A percentile compares a stretch with the other conserved stretches of the same genome.
Conservation (phyloP, 257 asterid species). For the Linaria vulgaris region DNA sequence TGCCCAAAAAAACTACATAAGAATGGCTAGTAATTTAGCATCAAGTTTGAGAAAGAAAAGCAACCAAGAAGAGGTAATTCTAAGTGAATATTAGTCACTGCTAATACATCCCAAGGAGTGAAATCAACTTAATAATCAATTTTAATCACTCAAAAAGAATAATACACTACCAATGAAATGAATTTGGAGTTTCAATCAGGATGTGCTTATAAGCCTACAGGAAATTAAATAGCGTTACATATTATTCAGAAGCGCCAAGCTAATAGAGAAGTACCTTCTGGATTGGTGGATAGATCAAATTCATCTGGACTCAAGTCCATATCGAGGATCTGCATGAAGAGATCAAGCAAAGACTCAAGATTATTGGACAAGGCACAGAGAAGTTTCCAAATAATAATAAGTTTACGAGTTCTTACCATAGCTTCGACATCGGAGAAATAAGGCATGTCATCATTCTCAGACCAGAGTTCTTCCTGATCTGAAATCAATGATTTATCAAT, state of each 20-base stretch:
- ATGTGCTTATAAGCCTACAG: too few species aligned
- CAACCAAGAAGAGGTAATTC: too few species aligned
- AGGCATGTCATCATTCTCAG: slow-evolving; percentile 66
- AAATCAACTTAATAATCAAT: too few species aligned
- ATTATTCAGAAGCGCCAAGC: slow-evolving; percentile 9
- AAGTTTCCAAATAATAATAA: slow-evolving; percentile 24
- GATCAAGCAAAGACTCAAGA: slow-evolving; percentile 16
- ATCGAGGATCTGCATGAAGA: slow-evolving; percentile 64
- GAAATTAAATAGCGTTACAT: too few species aligned
- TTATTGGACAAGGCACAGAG: slow-evolving; percentile 19
- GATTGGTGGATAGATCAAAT: slow-evolving; percentile 33
- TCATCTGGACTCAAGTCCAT: slow-evolving; percentile 79
- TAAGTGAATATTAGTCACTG: too few species aligned
- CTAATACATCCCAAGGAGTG: too few species aligned
- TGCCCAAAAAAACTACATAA: too few species aligned
- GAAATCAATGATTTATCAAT: slow-evolving; percentile 28
- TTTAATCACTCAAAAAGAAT: too few species aligned
- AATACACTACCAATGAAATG: too few species aligned
- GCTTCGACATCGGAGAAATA: slow-evolving; percentile 77
- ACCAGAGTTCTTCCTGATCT: slow-evolving; percentile 49
- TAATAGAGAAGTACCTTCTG: slow-evolving; percentile 55
- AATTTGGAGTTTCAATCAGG: neutral
- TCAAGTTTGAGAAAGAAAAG: too few species aligned
- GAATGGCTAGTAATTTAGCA: too few species aligned
- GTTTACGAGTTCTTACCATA: slow-evolving; percentile 50